Percentiles rank a stretch among this genome's conserved stretches.
Evolutionary conservation across 768 basidiomycete genomes (phyloP).

Genomic region (Rhodotorula babjevae): DNA sequence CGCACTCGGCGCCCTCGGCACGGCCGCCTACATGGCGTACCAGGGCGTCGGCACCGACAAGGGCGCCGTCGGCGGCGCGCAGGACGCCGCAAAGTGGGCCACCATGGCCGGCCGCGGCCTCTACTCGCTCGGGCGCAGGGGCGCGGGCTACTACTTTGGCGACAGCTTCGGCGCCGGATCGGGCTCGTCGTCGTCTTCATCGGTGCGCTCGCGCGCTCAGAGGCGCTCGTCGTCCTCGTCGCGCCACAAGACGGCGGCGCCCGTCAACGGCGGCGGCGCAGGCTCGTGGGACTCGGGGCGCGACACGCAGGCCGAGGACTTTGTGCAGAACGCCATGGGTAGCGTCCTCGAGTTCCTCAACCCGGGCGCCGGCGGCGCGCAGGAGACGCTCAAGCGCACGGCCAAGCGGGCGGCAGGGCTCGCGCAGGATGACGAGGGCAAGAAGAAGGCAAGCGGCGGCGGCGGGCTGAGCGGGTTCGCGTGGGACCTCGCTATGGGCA

Average conservation of each 20-base stretch:
- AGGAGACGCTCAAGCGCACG: not conserved
- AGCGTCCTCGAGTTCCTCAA: conserved; percentile 5
- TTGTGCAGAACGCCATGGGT: conserved; percentile 12
- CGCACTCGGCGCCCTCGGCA: conserved; percentile 13
- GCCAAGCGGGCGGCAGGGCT: not conserved
- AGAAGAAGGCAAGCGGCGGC: not conserved
- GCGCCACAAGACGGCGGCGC: conserved; percentile 16
- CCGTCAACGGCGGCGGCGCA: not conserved
- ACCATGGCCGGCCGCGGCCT: not conserved
- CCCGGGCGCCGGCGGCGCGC: not conserved
- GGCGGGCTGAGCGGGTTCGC: conserved; percentile 7
- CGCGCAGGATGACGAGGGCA: not conserved
- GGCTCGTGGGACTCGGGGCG: not conserved
- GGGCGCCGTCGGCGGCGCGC: conserved; percentile 16
- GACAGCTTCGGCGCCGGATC: not conserved
- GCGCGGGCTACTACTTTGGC: conserved; percentile 20
- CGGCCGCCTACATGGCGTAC: conserved; percentile 12
- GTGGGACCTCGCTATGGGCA: conserved; percentile 8
- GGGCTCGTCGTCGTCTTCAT: no score
- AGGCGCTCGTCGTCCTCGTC: not conserved
- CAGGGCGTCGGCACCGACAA: conserved; percentile 16
- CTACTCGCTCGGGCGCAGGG: conserved; percentile 18
- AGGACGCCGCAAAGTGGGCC: conserved; percentile 3
- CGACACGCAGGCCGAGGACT: conserved; percentile 18
- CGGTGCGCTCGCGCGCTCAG: conserved; percentile 4